A percentile compares a stretch with the other conserved stretches of the same genome.
Conservation (phyloP, 2,329 filamentous ascomycete species). For the Colletotrichum eleusines region DNA sequence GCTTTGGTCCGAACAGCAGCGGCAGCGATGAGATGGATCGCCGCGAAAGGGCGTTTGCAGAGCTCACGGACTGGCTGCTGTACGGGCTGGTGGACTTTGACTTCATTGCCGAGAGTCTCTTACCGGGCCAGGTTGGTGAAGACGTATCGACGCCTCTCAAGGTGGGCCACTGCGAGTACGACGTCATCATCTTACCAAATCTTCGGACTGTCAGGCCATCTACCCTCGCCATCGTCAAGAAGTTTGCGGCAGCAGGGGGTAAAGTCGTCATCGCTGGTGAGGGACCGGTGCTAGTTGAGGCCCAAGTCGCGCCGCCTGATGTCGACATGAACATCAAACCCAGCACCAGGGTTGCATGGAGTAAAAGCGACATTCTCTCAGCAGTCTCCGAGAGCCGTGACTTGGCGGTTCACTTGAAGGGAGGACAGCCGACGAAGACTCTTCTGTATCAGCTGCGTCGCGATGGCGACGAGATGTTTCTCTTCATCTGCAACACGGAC, state of each 20-base stretch:
- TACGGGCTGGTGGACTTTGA: constrained; percentile 49
- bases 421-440: constrained; percentile 32
- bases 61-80: constrained; percentile 40
- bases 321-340: constrained; percentile 2
- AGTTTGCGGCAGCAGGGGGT: constrained; percentile 42
- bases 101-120: constrained; percentile 49
- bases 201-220: constrained; percentile 49
- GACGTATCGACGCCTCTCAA: constrained; percentile 34
- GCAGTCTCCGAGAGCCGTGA: constrained; percentile 6
- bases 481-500: constrained; percentile 50
- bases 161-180: constrained; percentile 49
- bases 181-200: constrained; percentile 49
- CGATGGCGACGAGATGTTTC: constrained; percentile 46
- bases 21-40: constrained; percentile 44
- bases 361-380: neutral
- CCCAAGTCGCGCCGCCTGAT: neutral
- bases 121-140: constrained; percentile 44
- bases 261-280: constrained; percentile 29
- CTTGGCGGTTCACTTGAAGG: constrained; percentile 3
- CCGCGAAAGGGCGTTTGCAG: constrained; percentile 46
- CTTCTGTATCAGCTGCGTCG: constrained; percentile 49
- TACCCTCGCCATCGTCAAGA: constrained; percentile 45
- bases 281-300: constrained; percentile 10
- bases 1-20: constrained; percentile 47
- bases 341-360: constrained; percentile 7